Evolutionary conservation across 1,139 yeast genomes (phyloP).

Genomic region (Eremothecium cymbalariae): DNA sequence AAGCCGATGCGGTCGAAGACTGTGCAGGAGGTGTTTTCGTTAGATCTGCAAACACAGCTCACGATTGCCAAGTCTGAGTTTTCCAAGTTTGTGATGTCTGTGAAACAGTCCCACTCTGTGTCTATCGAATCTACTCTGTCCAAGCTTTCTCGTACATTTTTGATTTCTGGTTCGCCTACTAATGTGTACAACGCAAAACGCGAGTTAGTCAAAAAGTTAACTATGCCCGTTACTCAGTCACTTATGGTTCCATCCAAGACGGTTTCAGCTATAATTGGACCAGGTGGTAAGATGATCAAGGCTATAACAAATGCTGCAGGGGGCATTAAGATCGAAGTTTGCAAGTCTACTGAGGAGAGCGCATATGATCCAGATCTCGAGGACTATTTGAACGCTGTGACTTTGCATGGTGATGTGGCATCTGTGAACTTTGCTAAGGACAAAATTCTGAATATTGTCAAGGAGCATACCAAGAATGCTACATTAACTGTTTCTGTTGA

Average conservation of each 20-base stretch:
- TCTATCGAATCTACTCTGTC: conserved; percentile 81
- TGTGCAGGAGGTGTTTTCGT: conserved; percentile 66
- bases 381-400: conserved; percentile 50
- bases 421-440: conserved; percentile 70
- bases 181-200: conserved; percentile 68
- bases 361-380: conserved; percentile 38
- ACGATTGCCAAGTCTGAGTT: conserved; percentile 58
- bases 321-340: conserved; percentile 64
- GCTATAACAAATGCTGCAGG: conserved; percentile 67
- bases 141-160: conserved; percentile 68
- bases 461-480: conserved; percentile 60
- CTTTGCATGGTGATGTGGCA: conserved; percentile 77
- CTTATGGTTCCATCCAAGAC: conserved; percentile 71
- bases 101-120: conserved; percentile 56
- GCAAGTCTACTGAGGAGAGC: conserved; percentile 36
- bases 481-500: conserved; percentile 41
- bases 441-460: conserved; percentile 64
- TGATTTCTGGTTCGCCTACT: conserved; percentile 68
- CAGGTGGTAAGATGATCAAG: conserved; percentile 75
- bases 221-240: conserved; percentile 58
- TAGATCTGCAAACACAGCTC: conserved; percentile 59
- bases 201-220: conserved; percentile 66
- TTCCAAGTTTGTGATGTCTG: conserved; percentile 51
- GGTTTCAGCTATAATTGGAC: conserved; percentile 79
- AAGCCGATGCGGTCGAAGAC: conserved; percentile 38